A percentile compares a stretch with the other conserved stretches of the same genome.
phyloP scores from a whole-genome alignment of 78 protist species.

The Dictyostelium firmibasis region DNA sequence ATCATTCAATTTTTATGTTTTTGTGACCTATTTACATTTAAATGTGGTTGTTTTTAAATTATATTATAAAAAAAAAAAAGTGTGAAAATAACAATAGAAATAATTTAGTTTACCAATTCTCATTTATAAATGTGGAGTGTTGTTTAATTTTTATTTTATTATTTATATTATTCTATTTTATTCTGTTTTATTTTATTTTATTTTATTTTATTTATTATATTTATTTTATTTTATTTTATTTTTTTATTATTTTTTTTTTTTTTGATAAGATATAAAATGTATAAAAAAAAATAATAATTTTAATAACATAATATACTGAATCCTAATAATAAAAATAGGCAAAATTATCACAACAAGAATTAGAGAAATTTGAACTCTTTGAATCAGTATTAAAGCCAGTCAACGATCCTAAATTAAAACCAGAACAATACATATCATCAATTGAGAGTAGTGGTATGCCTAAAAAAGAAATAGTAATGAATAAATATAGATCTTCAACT shows the following conservation, averaged over 20 bases:
- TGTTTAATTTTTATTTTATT: background rate
- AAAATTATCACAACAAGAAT: background rate
- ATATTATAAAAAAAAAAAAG: too few relatives aligned
- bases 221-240: too few relatives aligned
- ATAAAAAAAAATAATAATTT: too few relatives aligned
- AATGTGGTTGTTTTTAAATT: background rate
- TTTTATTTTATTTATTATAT: too few relatives aligned
- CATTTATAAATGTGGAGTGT: background rate
- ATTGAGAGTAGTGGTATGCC: conserved; percentile 54
- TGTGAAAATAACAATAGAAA: background rate
- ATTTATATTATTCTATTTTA: too few relatives aligned
- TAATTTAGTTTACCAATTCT: too few relatives aligned
- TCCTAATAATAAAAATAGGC: background rate
- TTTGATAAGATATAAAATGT: too few relatives aligned
- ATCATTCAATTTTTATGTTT: too few relatives aligned
- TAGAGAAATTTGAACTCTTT: background rate
- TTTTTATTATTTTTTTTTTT: too few relatives aligned
- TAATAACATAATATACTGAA: too few relatives aligned
- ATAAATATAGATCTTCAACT: conserved; percentile 44
- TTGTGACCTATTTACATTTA: background rate
- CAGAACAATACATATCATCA: conserved; percentile 50
- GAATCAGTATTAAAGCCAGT: background rate
- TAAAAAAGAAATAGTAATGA: conserved; percentile 34
- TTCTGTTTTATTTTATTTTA: too few relatives aligned
- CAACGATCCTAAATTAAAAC: conserved; percentile 4